Evolutionary conservation across 2,329 filamentous ascomycete genomes (phyloP).

Genomic region (Penicillium sp.): DNA sequence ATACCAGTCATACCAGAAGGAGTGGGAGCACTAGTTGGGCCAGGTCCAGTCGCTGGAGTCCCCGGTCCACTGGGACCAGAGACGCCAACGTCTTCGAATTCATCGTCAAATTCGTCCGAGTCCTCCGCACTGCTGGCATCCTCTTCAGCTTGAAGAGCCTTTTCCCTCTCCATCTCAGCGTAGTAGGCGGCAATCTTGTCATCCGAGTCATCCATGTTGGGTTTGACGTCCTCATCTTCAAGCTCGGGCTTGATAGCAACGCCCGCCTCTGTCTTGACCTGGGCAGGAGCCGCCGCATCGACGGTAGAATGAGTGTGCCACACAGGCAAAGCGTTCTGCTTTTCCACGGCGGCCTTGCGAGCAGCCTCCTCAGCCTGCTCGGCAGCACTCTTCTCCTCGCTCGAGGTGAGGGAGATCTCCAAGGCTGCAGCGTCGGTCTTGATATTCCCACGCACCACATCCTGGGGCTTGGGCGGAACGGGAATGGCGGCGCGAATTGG

Average conservation of each 20-base stretch:
- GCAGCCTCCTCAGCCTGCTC: constrained; percentile 53
- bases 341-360: constrained; percentile 53
- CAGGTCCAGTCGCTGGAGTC: constrained; percentile 36
- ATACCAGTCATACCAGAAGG: constrained; percentile 33
- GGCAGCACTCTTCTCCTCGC: constrained; percentile 53
- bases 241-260: constrained; percentile 44
- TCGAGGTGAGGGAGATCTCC: constrained; percentile 55
- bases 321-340: constrained; percentile 56
- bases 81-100: constrained; percentile 51
- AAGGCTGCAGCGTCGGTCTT: constrained; percentile 51
- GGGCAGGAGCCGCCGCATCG: constrained; percentile 32
- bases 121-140: constrained; percentile 48
- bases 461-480: constrained; percentile 44
- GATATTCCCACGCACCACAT: constrained; percentile 46
- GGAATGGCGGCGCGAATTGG: constrained; percentile 48
- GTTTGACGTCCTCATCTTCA: constrained; percentile 49
- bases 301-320: constrained; percentile 59
- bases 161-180: constrained; percentile 50
- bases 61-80: constrained; percentile 42
- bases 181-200: constrained; percentile 54
- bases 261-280: constrained; percentile 39
- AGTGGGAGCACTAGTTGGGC: constrained; percentile 35
- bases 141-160: constrained; percentile 46
- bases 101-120: constrained; percentile 46
- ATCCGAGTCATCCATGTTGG: constrained; percentile 47